Evolutionary conservation across 2,329 filamentous ascomycete species (phyloP).

Genomic region (Microdochium paspali): DNA sequence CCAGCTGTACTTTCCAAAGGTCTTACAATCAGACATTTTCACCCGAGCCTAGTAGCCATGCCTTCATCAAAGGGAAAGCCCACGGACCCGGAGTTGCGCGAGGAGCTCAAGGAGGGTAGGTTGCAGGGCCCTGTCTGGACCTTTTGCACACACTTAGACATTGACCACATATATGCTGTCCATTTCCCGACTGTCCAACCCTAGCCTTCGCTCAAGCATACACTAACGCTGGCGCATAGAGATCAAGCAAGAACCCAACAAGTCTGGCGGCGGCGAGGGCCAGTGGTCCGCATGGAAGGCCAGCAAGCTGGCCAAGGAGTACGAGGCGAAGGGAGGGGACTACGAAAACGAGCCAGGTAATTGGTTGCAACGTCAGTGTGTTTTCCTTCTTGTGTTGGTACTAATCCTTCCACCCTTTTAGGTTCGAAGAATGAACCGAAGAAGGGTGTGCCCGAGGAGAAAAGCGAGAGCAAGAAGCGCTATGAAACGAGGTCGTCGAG

Average conservation of each 20-base stretch:
- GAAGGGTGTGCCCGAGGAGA: constrained; percentile 10
- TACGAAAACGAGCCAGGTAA: constrained; percentile 29
- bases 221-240: constrained; percentile 12
- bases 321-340: constrained; percentile 28
- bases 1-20: not conserved
- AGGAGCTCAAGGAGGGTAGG: constrained; percentile 27
- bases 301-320: constrained; percentile 28
- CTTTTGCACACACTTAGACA: too few relatives aligned
- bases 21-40: not conserved
- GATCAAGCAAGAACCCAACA: constrained; percentile 30
- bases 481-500: constrained; percentile 1
- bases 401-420: too few relatives aligned
- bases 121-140: too few relatives aligned
- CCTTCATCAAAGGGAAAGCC: constrained; percentile 29
- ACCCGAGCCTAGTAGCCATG: constrained; percentile 13
- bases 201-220: not conserved
- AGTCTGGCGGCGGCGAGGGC: constrained; percentile 28
- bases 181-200: not conserved
- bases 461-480: constrained; percentile 5
- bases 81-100: constrained; percentile 27
- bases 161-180: too few relatives aligned
- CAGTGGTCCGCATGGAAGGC: constrained; percentile 29
- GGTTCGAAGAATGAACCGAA: constrained; percentile 26
- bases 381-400: too few relatives aligned
- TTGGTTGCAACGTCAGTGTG: too few relatives aligned